Evolutionary conservation across 495 filamentous ascomycete species (phyloP), one percentile per base, ranked within the genome.

Genomic region (Durotheca rogersii): DNA sequence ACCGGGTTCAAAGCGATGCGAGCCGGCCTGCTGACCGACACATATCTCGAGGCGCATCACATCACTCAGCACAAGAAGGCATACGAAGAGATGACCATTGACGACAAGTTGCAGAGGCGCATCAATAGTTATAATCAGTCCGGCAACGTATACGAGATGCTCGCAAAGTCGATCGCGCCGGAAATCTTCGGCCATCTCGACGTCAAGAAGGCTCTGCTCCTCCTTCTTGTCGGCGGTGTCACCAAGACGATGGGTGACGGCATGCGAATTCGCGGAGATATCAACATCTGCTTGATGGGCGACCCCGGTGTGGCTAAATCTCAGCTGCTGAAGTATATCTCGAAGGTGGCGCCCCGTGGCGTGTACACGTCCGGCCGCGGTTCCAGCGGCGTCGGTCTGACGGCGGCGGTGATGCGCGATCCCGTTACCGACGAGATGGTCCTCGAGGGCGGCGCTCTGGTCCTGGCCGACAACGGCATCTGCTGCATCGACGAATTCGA

Each of bases 401-500:
- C 93, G 7, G 93, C 93, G 2, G 93, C 93, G 9, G 92, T 98
- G 10, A 98, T 98, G 93, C 85, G 93, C 44, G 93, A 98, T 64
- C 93, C 93, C 1, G 90, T 97, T 23, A 98, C 93, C 0, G 93
- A 98, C 65, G 93, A 98, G 67, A 97, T 98, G 94, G 87, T 98
- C 9, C 79, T 98, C 31, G 93, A 98, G 72, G 94, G 94, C 29
- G 93, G 93, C 68, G 93, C 93, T 10, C 77, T 98, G 16, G 93
- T 98, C 23, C 76, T 98, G 1, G 94, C 93, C 19, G 93, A 98
- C 65, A 97, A 97, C 61, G 93, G 93, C 58, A 94, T 95, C 70
- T 98, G 93, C 82, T 98, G 93, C 67, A 98, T 98, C 70, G 93
- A 98, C 74, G 93, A 98, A 67, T 98, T 98, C 65, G 93, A 98